These are phyloP conservation scores for Sarcomyxa edulis DNA, from an alignment of 768 basidiomycete genomes.

Conservation along the genomic window DNA sequence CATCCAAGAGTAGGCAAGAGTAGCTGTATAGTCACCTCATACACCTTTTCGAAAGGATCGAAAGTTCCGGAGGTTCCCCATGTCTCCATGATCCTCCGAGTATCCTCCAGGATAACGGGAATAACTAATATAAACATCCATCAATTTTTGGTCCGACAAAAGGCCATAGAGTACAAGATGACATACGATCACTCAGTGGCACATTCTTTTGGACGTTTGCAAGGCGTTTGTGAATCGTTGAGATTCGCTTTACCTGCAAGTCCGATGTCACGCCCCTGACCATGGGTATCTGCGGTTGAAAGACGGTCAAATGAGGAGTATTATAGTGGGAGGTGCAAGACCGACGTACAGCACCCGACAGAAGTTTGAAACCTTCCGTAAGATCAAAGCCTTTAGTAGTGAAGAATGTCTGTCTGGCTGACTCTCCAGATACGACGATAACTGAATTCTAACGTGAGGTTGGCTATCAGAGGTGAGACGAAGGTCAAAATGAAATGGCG, in stretches of 20 bases:
- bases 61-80: constrained; percentile 64
- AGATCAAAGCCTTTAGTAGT: constrained; percentile 67
- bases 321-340: constrained; percentile 1
- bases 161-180: constrained; percentile 6
- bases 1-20: constrained; percentile 3
- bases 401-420: constrained; percentile 65
- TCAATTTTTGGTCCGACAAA: constrained; percentile 9
- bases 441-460: constrained; percentile 53
- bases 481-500: constrained; percentile 5
- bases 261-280: constrained; percentile 71
- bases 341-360: constrained; percentile 70
- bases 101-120: constrained; percentile 60
- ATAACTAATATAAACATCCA: constrained; percentile 42
- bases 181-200: constrained; percentile 56
- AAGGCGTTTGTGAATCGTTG: constrained; percentile 69
- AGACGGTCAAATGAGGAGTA: neutral
- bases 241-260: constrained; percentile 54
- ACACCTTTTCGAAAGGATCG: constrained; percentile 69
- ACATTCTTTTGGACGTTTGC: constrained; percentile 57
- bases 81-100: constrained; percentile 49
- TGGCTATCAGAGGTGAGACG: neutral
- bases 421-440: constrained; percentile 72
- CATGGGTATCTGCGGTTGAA: constrained; percentile 56
- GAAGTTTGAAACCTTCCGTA: constrained; percentile 73
- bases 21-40: too few species aligned